Evolutionary conservation across 2,329 filamentous ascomycete species (phyloP).

Genomic region (Aspergillus thermomutatus): DNA sequence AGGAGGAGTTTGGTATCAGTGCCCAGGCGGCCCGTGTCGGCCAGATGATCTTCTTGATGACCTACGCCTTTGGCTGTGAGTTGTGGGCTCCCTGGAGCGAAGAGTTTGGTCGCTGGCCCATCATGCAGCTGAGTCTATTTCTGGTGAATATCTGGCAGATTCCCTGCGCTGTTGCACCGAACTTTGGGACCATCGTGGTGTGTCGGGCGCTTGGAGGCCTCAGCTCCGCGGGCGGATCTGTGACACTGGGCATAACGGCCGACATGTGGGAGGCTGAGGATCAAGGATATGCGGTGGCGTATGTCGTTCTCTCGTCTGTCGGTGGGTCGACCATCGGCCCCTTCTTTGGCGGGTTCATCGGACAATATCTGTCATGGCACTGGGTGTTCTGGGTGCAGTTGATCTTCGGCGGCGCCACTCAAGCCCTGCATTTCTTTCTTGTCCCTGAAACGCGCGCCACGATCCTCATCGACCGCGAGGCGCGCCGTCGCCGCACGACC

Average conservation of each 20-base stretch:
- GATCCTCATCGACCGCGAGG: constrained; percentile 74
- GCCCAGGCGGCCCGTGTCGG: constrained; percentile 67
- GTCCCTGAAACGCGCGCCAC: constrained; percentile 77
- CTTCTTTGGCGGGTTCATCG: constrained; percentile 73
- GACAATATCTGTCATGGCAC: constrained; percentile 65
- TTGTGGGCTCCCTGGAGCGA: constrained; percentile 87
- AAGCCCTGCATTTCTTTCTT: constrained; percentile 62
- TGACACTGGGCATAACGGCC: constrained; percentile 71
- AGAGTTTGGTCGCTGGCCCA: constrained; percentile 72
- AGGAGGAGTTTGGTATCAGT: constrained; percentile 65
- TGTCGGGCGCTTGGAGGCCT: constrained; percentile 67
- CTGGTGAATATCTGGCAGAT: constrained; percentile 76
- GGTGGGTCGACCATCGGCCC: constrained; percentile 73
- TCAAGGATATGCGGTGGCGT: constrained; percentile 73
- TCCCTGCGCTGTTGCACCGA: constrained; percentile 68
- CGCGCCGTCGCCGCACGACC: constrained; percentile 66
- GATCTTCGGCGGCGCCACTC: constrained; percentile 71
- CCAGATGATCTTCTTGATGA: constrained; percentile 72
- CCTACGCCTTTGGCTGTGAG: constrained; percentile 83
- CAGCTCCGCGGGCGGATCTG: constrained; percentile 68
- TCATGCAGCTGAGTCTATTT: constrained; percentile 69
- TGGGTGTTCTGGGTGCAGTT: constrained; percentile 85
- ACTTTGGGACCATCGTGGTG: constrained; percentile 67
- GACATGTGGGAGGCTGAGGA: constrained; percentile 68
- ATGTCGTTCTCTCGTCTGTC: constrained; percentile 75